Evolutionary conservation across 495 filamentous ascomycete genomes (phyloP).

Genomic region (Hypoxylon perforatum): DNA sequence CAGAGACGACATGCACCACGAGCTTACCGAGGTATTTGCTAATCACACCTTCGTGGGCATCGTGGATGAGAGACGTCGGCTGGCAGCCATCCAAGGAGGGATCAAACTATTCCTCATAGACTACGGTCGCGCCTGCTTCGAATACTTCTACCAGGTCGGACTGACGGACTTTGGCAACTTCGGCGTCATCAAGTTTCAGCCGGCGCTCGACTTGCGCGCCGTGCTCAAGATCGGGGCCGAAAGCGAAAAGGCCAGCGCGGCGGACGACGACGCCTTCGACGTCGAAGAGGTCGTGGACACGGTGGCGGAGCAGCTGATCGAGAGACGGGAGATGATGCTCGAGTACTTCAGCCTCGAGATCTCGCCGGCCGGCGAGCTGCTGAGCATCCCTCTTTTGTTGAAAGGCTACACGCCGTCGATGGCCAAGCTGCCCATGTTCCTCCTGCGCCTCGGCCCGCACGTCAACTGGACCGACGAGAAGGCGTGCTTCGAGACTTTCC

Average conservation of each 20-base stretch:
- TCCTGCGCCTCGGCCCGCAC: slow-evolving; percentile 87
- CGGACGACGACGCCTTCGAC: slow-evolving; percentile 67
- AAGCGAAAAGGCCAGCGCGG: slow-evolving; percentile 64
- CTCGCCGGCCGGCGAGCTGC: slow-evolving; percentile 78
- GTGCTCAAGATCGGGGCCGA: slow-evolving; percentile 79
- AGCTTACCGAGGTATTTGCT: slow-evolving; percentile 88
- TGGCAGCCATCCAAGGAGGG: slow-evolving; percentile 92
- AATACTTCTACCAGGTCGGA: slow-evolving; percentile 97
- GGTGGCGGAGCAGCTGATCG: slow-evolving; percentile 71
- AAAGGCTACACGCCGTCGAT: slow-evolving; percentile 89
- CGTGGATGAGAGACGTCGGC: slow-evolving; percentile 85
- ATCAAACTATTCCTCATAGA: slow-evolving; percentile 94
- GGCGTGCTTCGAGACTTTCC: slow-evolving; percentile 84
- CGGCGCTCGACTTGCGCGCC: slow-evolving; percentile 75
- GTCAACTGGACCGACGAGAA: slow-evolving; percentile 89
- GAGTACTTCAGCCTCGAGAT: slow-evolving; percentile 95
- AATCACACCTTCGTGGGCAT: slow-evolving; percentile 94
- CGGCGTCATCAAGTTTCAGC: slow-evolving; percentile 82
- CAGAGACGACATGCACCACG: slow-evolving; percentile 86
- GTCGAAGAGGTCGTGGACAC: slow-evolving; percentile 72
- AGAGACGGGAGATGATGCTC: slow-evolving; percentile 82
- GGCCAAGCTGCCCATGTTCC: slow-evolving; percentile 87
- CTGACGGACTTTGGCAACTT: slow-evolving; percentile 98
- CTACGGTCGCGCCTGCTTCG: slow-evolving; percentile 86
- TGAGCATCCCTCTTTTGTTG: slow-evolving; percentile 82